Evolutionary conservation across 352 stramenopile species (phyloP), one percentile per base, ranked within the genome.

Genomic region (Phytophthora aleatoria): DNA sequence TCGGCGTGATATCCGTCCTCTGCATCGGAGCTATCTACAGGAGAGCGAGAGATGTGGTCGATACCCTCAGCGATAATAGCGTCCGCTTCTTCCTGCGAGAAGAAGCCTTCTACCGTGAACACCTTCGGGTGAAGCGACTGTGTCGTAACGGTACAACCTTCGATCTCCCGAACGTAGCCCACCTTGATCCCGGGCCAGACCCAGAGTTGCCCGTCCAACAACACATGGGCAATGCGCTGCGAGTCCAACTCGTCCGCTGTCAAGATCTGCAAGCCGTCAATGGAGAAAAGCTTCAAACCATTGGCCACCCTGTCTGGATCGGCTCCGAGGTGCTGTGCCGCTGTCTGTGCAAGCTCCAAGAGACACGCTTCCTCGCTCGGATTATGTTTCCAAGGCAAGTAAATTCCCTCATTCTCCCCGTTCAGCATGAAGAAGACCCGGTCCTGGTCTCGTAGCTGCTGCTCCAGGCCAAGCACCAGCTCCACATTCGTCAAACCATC

Each of bases 341-440:
- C 79, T 6, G 71, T 50, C 39, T 61, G 44, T 26, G 81, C 73
- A 5, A 91, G 60, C 47, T 88, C 70, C n/a, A 73, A 54, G 16
- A 90, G 54, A 53, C 82, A 92, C 11, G 39, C 50, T 43, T 67
- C 42, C 5, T 59, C 26, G 10, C 44, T 16, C 36, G 76, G 57
- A 12, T 61, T 55, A 13, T 69, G 41, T 13, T 67, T 43, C 76
- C 71, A 92, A 6, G 63, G 60, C 35, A 89, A 31, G 44, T 71
- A 76, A 2, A 89, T 6, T 27, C 80, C 82, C 13, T 87, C 71
- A 58, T 90, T 85, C 44, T 87, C 47, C 26, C 84, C 81, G 38
- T 91, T 92, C 33, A 90, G 73, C 76, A 87, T 85, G 52, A 92
- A 68, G 36, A 92, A 88, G 44, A 90, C 78, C 31, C 67, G 69